Evolutionary conservation across 768 basidiomycete genomes (phyloP).

Genomic region (Coprinopsis marcescibilis): DNA sequence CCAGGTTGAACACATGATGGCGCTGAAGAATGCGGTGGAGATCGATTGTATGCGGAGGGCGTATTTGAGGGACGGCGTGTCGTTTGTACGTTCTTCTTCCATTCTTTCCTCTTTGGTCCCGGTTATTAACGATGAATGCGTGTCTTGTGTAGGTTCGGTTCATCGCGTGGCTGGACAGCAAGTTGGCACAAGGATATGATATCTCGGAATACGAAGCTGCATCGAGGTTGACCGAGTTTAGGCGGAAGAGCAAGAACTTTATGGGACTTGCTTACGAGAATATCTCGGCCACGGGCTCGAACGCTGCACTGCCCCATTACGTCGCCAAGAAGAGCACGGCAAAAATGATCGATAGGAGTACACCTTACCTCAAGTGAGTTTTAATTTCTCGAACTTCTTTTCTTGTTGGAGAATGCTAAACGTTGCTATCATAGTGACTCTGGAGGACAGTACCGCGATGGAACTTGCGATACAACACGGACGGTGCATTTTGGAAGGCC

Average conservation of each 20-base stretch:
- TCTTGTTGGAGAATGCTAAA: constrained; percentile 1
- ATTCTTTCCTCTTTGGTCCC: constrained; percentile 2
- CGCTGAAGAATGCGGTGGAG: constrained; percentile 85
- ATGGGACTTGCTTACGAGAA: constrained; percentile 86
- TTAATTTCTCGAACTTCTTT: constrained; percentile 14
- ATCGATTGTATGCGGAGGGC: constrained; percentile 78
- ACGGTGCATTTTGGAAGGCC: constrained; percentile 87
- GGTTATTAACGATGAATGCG: constrained; percentile 11
- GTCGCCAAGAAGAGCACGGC: constrained; percentile 64
- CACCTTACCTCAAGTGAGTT: constrained; percentile 84
- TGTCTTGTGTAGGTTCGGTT: constrained; percentile 50
- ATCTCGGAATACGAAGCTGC: constrained; percentile 93
- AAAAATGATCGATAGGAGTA: constrained; percentile 66
- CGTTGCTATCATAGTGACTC: constrained; percentile 59
- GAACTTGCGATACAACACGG: constrained; percentile 81
- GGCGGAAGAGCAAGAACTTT: constrained; percentile 65
- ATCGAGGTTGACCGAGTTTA: constrained; percentile 72
- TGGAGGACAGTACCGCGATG: constrained; percentile 85
- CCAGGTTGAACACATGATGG: constrained; percentile 70
- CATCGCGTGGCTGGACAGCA: constrained; percentile 87
- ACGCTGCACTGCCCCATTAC: constrained; percentile 95
- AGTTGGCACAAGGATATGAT: constrained; percentile 68
- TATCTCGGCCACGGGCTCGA: constrained; percentile 84
- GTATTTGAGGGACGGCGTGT: constrained; percentile 85
- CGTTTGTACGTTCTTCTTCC: constrained; percentile 51